Base-by-base conservation (phyloP, 2,329 filamentous ascomycete species). In the Trichophyton simii region DNA sequence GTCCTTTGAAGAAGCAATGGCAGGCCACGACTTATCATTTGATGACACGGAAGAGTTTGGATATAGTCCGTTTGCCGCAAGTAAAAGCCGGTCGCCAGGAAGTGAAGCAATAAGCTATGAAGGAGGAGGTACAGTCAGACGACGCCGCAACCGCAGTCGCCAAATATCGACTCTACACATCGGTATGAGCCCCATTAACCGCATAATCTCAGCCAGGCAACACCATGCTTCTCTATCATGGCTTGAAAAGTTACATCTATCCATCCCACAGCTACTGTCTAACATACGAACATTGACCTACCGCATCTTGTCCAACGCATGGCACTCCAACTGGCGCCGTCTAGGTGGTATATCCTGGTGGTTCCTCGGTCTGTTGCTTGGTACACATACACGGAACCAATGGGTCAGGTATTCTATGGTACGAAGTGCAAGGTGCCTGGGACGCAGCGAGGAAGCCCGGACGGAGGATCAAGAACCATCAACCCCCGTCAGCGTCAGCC, bases 331-430 rank as follows among this genome's bases (percentile, higher is more conserved):
- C 59, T 71, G 69, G 68, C 64, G 65, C 34, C 62, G 64, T 25
- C 64, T 72, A 42, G 69, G 72, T 9, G 69, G 67, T 42, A 57
- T 73, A 31, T 70, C 70, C 38, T 73, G 72, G 72, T 73, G 71
- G 72, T 66, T 73, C 36, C 62, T 73, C n/a, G 71, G 71, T 4
- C 60, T 73, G 6, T 67, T 73, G 58, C 46, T 73, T 20, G 69
- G 65, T 22, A 41, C 42, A 8, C 62, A 63, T 42, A 61, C 60
- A 18, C 59, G 65, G 48, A 63, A 63, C 57, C 54, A 63, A 38
- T 66, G 65, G 62, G 60, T 64, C 36, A 62, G 34, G 15, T 62
- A 62, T 6, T 46, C 42, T n/a, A 42, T 54, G 48, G 31, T 42
- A 7, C 34, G 42, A 41, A 58, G 20, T 58, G n/a, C 55, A 15